Evolutionary conservation across 2,329 filamentous ascomycete species (phyloP), one percentile per base, ranked within the genome.

Genomic region (Myriosclerotinia duriaeana): DNA sequence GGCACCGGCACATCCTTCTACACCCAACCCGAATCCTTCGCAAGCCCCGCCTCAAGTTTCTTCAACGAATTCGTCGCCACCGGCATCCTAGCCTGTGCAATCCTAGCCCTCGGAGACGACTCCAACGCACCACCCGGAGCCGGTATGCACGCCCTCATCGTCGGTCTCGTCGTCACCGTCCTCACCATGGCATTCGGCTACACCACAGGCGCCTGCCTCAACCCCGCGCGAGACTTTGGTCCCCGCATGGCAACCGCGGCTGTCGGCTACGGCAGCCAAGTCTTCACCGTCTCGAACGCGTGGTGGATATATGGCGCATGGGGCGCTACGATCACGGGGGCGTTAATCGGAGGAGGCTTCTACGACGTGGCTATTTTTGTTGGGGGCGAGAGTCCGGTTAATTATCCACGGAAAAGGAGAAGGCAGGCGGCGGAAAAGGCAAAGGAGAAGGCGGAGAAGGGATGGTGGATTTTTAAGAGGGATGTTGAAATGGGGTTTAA

Each of bases 361-460:
- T 84, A 85, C 72, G 83, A 84, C 71, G 77, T 80, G 68, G 79
- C 78, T 71, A 83, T 80, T 69, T 84, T 84, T 69, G 80, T 80
- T 0, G 79, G 80, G 4, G 81, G 81, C 0, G 82, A 84, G 71
- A 80, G 78, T 50, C 82, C 81, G 17, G 80, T 83, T 66, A 84
- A 81, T 73, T 81, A 85, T 74, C 80, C 80, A 3, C 79, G 80
- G 42, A 76, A 76, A 66, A 74, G 78, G 58, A 59, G 64, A 2
- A 65, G 40, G 15, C 46, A 65, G 26, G 48, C 40, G 3, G 80
- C 77, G 11, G 73, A 78, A 69, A 74, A 79, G 53, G 77, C 77
- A 2, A 71, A 78, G 62, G 71, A 68, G 71, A 87, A 87, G 77
- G 85, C 71, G 69, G 71, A 70, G 69, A 70, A 53, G 70, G 76